Evolutionary conservation across 208 protist genomes (phyloP).

Genomic region (Crithidia acanthocephali): DNA sequence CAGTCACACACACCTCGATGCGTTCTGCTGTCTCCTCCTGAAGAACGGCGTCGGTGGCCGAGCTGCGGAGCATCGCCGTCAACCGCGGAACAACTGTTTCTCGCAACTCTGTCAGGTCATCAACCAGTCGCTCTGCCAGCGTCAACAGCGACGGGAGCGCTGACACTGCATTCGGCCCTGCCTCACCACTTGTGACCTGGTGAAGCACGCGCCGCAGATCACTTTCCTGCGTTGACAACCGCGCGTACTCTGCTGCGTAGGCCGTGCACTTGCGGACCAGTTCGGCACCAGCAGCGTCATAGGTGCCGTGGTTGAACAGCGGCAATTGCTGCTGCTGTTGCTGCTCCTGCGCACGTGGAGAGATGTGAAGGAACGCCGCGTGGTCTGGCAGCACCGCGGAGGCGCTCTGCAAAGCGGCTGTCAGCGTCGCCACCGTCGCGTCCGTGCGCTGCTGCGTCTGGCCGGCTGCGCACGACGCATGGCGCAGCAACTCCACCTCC

Average conservation of each 20-base stretch:
- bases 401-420: slow-evolving; percentile 3
- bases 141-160: not conserved
- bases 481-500: slow-evolving; percentile 4
- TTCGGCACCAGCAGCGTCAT: not conserved
- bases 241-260: slow-evolving; percentile 21
- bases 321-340: too few species aligned
- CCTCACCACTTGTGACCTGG: not conserved
- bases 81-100: not conserved
- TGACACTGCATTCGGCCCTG: not conserved
- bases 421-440: not conserved
- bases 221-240: slow-evolving; percentile 7
- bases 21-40: slow-evolving; percentile 7
- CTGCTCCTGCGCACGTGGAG: not conserved
- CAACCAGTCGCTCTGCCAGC: not conserved
- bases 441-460: not conserved
- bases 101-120: not conserved
- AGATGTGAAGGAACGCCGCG: slow-evolving; percentile 3
- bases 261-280: slow-evolving; percentile 9
- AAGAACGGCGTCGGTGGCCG: not conserved
- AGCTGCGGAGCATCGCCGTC: not conserved
- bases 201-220: slow-evolving; percentile 11
- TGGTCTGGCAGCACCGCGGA: not conserved
- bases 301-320: not conserved
- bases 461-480: not conserved
- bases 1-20: not conserved